phyloP scores from a whole-genome alignment of 441 rosid species.

The Gossypium aridum region DNA sequence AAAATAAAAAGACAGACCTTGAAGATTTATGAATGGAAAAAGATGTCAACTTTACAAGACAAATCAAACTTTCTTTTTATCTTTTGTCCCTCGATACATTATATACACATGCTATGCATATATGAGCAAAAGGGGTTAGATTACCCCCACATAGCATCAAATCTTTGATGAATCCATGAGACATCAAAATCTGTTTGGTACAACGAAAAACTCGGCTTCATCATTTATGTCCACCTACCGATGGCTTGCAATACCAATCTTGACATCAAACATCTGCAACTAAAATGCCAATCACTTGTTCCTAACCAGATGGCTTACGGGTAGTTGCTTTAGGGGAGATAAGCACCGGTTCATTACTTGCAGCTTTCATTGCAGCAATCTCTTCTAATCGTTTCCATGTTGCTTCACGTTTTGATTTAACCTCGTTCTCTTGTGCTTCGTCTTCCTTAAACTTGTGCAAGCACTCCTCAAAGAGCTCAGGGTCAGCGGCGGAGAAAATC shows the following conservation, averaged over 20 bases:
- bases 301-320: constrained; percentile 34
- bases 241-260: constrained; percentile 15
- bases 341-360: constrained; percentile 46
- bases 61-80: background rate
- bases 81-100: constrained; percentile 13
- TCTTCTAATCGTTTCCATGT: constrained; percentile 80
- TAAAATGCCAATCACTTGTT: background rate
- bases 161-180: background rate
- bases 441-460: constrained; percentile 58
- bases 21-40: constrained; percentile 13
- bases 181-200: constrained; percentile 5
- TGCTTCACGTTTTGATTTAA: constrained; percentile 45
- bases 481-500: constrained; percentile 64
- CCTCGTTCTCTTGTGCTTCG: constrained; percentile 47
- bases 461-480: constrained; percentile 76
- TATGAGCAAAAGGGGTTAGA: constrained; percentile 11
- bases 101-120: constrained; percentile 8
- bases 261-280: background rate
- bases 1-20: background rate
- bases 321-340: constrained; percentile 24
- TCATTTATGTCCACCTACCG: background rate
- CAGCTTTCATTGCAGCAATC: constrained; percentile 60
- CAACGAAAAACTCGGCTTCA: constrained; percentile 5
- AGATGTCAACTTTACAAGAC: constrained; percentile 6
- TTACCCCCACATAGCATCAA: background rate